Evolutionary conservation across 2,329 filamentous ascomycete genomes (phyloP).

Genomic region (Alternaria alternata): DNA sequence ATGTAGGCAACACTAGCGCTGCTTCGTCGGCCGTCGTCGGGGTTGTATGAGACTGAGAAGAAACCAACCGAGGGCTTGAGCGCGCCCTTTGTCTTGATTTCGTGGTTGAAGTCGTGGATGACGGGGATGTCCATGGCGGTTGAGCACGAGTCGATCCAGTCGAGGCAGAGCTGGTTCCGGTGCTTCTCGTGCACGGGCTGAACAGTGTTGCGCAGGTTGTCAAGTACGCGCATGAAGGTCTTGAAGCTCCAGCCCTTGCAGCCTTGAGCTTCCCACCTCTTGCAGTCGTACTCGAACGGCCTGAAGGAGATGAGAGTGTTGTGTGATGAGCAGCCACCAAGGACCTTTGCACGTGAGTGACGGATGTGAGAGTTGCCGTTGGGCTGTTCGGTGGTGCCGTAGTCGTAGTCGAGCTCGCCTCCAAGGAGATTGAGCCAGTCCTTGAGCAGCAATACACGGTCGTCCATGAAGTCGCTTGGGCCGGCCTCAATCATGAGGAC

Average conservation of each 20-base stretch:
- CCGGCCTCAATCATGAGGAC: conserved; percentile 87
- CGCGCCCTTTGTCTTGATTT: conserved; percentile 77
- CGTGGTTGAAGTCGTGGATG: conserved; percentile 84
- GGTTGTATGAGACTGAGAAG: conserved; percentile 91
- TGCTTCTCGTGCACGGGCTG: conserved; percentile 87
- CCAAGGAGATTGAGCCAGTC: conserved; percentile 87
- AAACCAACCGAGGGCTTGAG: conserved; percentile 83
- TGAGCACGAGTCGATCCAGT: conserved; percentile 86
- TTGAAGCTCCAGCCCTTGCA: conserved; percentile 88
- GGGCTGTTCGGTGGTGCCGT: conserved; percentile 87
- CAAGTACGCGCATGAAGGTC: conserved; percentile 80
- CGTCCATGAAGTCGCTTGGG: conserved; percentile 87
- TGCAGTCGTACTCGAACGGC: conserved; percentile 86
- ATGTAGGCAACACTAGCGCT: conserved; percentile 92
- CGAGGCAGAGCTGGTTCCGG: conserved; percentile 88
- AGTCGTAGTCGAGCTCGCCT: conserved; percentile 89
- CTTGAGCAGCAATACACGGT: conserved; percentile 84
- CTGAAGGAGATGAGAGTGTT: conserved; percentile 94
- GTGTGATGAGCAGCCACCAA: conserved; percentile 91
- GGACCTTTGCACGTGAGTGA: conserved; percentile 89
- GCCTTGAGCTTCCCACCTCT: conserved; percentile 82
- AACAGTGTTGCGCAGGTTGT: conserved; percentile 88
- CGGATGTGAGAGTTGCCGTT: conserved; percentile 91
- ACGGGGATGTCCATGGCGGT: conserved; percentile 81
- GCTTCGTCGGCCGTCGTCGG: conserved; percentile 82